phyloP scores from a whole-genome alignment of 495 filamentous ascomycete genomes.

The Choiromyces venosus region DNA sequence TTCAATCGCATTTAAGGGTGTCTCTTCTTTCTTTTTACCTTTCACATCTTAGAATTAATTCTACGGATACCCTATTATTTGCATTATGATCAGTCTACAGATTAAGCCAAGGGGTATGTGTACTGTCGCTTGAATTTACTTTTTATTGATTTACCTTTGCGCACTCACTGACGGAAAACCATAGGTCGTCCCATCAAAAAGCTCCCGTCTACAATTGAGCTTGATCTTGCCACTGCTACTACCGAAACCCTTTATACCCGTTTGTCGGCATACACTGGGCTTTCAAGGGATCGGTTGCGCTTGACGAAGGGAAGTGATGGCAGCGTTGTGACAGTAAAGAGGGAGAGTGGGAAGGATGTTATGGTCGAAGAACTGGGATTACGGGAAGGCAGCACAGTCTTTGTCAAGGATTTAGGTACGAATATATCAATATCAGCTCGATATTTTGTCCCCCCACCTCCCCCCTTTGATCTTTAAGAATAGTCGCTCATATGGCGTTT shows the following conservation, averaged over 20 bases:
- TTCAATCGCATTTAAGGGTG: neutral
- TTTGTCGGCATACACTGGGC: constrained; percentile 52
- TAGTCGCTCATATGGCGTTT: neutral
- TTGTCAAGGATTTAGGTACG: constrained; percentile 91
- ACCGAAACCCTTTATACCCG: constrained; percentile 49
- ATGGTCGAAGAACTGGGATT: constrained; percentile 60
- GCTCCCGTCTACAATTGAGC: constrained; percentile 62
- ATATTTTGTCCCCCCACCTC: neutral
- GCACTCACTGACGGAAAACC: constrained; percentile 41
- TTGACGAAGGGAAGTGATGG: constrained; percentile 68
- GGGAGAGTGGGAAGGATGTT: constrained; percentile 56
- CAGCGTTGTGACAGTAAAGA: constrained; percentile 62
- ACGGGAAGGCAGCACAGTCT: constrained; percentile 61
- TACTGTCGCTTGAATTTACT: neutral
- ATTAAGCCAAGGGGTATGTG: constrained; percentile 2
- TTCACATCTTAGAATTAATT: neutral
- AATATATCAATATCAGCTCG: neutral
- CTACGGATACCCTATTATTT: neutral
- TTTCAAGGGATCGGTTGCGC: constrained; percentile 58
- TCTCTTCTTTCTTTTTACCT: neutral
- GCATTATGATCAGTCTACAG: neutral
- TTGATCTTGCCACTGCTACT: constrained; percentile 54
- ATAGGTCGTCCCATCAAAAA: constrained; percentile 54
- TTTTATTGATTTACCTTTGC: neutral
- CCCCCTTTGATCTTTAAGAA: neutral